Base-by-base conservation (phyloP, 352 stramenopile genomes). In the Phytophthora niederhauseri region DNA sequence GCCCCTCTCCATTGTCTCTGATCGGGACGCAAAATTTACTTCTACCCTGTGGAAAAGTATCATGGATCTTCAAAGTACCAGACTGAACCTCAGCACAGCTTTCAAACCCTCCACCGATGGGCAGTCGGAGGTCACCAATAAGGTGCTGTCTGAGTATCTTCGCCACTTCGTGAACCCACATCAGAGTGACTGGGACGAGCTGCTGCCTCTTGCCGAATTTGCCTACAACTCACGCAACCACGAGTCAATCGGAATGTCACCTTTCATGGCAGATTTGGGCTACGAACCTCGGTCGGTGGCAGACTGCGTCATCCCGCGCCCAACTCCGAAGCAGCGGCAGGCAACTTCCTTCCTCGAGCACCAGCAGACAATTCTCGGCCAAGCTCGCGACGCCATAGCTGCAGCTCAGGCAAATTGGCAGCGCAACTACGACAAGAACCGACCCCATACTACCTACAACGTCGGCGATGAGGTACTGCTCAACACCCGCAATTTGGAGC, bases 11-110 rank as follows among this genome's bases (percentile, higher is more conserved):
- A 67, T 67, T 24, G 48, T 70, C 2, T 57, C 15, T 0, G 45
- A 74, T 28, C 67, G 54, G 4, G 61, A 70, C 15, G 22, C 55
- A 9, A 66, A 67, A 58, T 63, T 75, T 24, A 70, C 56, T 3
- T 50, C 61, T 9, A 12, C 4, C 8, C 30, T 70, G 12, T 70
- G 60, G 55, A n/a, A 46, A 11, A 15, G 19, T 4, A 46, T 68
- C 11, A 64, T 68, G 57, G 11, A 54, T 2, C 36, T 56, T 5
- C 55, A 74, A 34, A 57, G 24, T n/a, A 60, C 45, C n/a, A 41
- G 43, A 5, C 43, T 69, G 1, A 5, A 57, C 12, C 49, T 62
- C 6, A 73, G 59, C 4, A 65, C 51, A 2, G 46, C 66, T 6
- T 68, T 73, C 49, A 49, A 62, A 41, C 59, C 59, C 2, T 68